Conservation (phyloP, 2,329 filamentous ascomycete species). For the Emericellopsis cladophorae region DNA sequence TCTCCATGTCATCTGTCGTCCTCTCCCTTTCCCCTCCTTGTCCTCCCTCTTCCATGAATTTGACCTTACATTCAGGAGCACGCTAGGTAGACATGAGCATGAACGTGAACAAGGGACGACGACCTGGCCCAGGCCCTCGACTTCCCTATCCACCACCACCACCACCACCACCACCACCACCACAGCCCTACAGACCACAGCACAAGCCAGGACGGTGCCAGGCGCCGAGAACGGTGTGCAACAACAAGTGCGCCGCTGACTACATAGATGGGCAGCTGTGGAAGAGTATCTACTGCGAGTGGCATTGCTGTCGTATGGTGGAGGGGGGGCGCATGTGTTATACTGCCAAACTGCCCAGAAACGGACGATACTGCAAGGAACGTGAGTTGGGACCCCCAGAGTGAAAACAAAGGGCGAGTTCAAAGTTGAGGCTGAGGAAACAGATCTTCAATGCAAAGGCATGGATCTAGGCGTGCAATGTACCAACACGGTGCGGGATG, state of each 20-base stretch:
- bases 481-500: slow-evolving; percentile 9
- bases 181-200: neutral
- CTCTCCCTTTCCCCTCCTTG: too few relatives aligned
- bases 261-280: slow-evolving; percentile 6
- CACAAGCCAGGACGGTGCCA: neutral
- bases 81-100: too few relatives aligned
- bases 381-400: slow-evolving; percentile 7
- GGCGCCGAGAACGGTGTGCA: neutral
- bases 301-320: slow-evolving; percentile 12
- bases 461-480: slow-evolving; percentile 11
- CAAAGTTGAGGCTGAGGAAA: too few relatives aligned
- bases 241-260: neutral
- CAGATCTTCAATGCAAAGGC: slow-evolving; percentile 7
- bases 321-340: slow-evolving; percentile 9
- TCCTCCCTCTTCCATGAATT: too few relatives aligned
- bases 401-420: too few relatives aligned
- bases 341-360: slow-evolving; percentile 9
- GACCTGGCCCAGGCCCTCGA: neutral
- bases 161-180: slow-evolving; percentile 2
- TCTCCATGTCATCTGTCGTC: too few relatives aligned
- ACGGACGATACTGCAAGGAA: slow-evolving; percentile 8
- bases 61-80: too few relatives aligned
- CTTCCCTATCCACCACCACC: neutral
- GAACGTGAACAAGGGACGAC: too few relatives aligned
- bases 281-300: slow-evolving; percentile 10